Base-by-base conservation (phyloP, 768 basidiomycete genomes). In the Hemileccinum rubropunctum region DNA sequence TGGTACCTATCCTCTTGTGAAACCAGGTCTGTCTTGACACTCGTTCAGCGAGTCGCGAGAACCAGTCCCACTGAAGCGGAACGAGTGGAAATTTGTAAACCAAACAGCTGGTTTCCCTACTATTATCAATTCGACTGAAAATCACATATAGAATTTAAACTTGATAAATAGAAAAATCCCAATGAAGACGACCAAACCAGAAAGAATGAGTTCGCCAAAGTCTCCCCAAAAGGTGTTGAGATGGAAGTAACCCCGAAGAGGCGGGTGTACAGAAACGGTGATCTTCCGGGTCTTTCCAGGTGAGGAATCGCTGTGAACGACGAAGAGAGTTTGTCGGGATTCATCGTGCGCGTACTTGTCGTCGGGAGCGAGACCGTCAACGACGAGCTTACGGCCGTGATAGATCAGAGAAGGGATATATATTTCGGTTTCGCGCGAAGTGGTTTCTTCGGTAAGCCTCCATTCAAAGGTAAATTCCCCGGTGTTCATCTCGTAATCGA, bases 401-500 rank as follows among this genome's bases (percentile, higher is more conserved):
- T 82, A 74, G 33, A 92, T 70, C 53, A 77, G 62, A 1, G 80
- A 77, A 0, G 92, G 91, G 7, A 91, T 56, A 69, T 84, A 95
- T 27, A 95, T 82, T 68, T 93, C 90, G n/a, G 91, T 91, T 60
- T 88, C 83, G 41, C 74, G 66, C n/a, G 82, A 76, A 6, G 36
- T 44, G 45, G 48, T 43, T n/a, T 50, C 47, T 35, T 55, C 8
- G 57, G 51, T 0, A 0, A 63, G 54, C 21, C 68, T 66, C 89
- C 88, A 93, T 59, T 80, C 78, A 57, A 77, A 90, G 1, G 66
- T 69, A 60, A 90, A 86, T 10, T 68, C 64, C 3, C 88, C 87
- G 0, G 81, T 83, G 47, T 81, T 87, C 75, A 88, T 78, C 65
- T 92, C 88, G 66, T 92, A 95, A 15, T 81, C 75, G 58, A 86